Percentiles rank a stretch among this genome's conserved stretches.
Evolutionary conservation across 2,329 filamentous ascomycete species (phyloP).

Genomic region (Diplodia seriata): DNA sequence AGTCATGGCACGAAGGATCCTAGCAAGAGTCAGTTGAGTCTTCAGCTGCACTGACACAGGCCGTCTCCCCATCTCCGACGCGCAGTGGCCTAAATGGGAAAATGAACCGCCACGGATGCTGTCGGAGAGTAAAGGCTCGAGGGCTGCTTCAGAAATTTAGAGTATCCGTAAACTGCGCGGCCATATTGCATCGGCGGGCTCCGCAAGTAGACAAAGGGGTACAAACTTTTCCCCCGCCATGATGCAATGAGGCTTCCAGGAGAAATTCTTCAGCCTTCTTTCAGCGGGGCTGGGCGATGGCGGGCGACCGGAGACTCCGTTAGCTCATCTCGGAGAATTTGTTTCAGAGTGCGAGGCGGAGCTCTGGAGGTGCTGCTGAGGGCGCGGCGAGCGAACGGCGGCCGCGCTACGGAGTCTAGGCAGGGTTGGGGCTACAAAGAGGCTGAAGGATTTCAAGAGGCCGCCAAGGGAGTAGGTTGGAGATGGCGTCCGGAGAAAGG

Average conservation of each 20-base stretch:
- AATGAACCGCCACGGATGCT: slow-evolving; percentile 24
- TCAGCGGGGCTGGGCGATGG: slow-evolving; percentile 23
- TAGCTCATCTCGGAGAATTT: slow-evolving; percentile 27
- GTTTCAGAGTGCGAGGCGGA: slow-evolving; percentile 20
- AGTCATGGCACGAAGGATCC: slow-evolving; percentile 17
- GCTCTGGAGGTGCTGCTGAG: not conserved
- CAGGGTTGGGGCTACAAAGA: slow-evolving; percentile 21
- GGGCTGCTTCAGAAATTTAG: not conserved
- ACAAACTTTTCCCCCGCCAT: not conserved
- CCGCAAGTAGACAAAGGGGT: not conserved
- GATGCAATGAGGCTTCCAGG: not conserved
- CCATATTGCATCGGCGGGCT: slow-evolving; percentile 6
- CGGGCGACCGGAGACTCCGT: slow-evolving; percentile 5
- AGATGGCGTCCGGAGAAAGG: slow-evolving; percentile 27
- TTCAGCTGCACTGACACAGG: slow-evolving; percentile 19
- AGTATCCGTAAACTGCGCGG: not conserved
- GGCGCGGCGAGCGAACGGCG: not conserved
- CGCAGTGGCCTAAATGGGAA: slow-evolving; percentile 1
- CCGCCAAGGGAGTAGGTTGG: slow-evolving; percentile 3
- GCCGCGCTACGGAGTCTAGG: slow-evolving; percentile 13
- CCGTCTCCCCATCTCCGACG: slow-evolving; percentile 23
- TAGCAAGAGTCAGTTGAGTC: not conserved
- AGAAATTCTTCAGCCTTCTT: slow-evolving; percentile 27
- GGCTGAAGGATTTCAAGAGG: slow-evolving; percentile 17
- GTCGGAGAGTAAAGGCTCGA: slow-evolving; percentile 1